These are phyloP conservation scores for Persicaria tinctoria DNA, from an alignment of 148 eudicot genomes.

Conservation along the genomic window DNA sequence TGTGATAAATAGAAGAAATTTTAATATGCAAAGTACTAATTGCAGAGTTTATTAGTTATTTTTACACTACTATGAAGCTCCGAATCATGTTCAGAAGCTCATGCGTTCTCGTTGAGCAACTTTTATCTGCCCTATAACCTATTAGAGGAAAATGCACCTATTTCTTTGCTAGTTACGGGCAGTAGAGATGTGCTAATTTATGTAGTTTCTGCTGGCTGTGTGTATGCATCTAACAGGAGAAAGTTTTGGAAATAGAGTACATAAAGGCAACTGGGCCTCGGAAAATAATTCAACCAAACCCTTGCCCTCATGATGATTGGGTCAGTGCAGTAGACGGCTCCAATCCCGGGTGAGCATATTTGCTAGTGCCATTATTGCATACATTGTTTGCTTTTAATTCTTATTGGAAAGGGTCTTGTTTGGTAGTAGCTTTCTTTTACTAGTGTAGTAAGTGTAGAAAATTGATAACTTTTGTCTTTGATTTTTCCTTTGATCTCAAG, in stretches of 20 bases:
- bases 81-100: too few relatives aligned
- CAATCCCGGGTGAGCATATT: slow-evolving; percentile 45
- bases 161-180: background rate
- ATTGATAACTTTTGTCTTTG: too few relatives aligned
- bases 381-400: background rate
- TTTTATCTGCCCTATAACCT: too few relatives aligned
- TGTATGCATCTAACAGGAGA: slow-evolving; percentile 46
- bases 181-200: background rate
- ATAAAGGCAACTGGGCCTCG: slow-evolving; percentile 77
- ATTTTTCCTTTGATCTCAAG: too few relatives aligned
- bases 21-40: background rate
- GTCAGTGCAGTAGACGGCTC: slow-evolving; percentile 92
- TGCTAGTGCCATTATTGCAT: background rate
- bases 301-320: slow-evolving; percentile 91
- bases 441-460: too few relatives aligned
- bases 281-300: slow-evolving; percentile 51
- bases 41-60: background rate
- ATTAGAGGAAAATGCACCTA: background rate
- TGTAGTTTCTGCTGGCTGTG: background rate
- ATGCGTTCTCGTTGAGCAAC: too few relatives aligned
- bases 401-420: too few relatives aligned
- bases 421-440: too few relatives aligned
- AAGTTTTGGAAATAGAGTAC: slow-evolving; percentile 82
- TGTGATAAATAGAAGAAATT: background rate
- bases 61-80: too few relatives aligned